Conservation (phyloP, 2,329 filamentous ascomycete species). For the Paraphoma chrysanthemicola region DNA sequence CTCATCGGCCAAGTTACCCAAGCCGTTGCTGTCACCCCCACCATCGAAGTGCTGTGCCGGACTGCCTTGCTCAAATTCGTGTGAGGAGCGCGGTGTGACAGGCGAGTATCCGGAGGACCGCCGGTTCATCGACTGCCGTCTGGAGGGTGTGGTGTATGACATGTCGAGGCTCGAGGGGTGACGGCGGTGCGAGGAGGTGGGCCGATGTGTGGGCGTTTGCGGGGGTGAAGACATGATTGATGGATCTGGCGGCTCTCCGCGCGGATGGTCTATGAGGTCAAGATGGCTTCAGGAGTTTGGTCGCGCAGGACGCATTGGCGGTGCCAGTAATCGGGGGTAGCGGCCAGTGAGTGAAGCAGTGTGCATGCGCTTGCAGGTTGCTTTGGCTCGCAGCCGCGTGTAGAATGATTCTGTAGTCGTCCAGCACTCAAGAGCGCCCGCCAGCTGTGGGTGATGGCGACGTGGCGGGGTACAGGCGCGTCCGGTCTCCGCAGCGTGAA, state of each 20-base stretch:
- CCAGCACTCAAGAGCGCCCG: background rate
- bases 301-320: slow-evolving; percentile 14
- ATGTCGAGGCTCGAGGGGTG: slow-evolving; percentile 52
- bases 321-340: slow-evolving; percentile 18
- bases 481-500: slow-evolving; percentile 12
- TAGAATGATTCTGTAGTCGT: background rate
- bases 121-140: slow-evolving; percentile 48
- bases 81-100: slow-evolving; percentile 50
- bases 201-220: slow-evolving; percentile 48
- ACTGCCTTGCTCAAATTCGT: slow-evolving; percentile 49
- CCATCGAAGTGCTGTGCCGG: slow-evolving; percentile 48
- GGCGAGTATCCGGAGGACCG: slow-evolving; percentile 56
- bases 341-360: slow-evolving; percentile 9
- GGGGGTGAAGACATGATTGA: slow-evolving; percentile 51
- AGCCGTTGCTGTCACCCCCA: slow-evolving; percentile 58
- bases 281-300: background rate
- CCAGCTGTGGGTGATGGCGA: slow-evolving; percentile 5
- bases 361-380: slow-evolving; percentile 14
- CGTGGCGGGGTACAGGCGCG: slow-evolving; percentile 21
- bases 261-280: background rate
- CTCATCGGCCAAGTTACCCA: slow-evolving; percentile 83
- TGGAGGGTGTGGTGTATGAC: slow-evolving; percentile 45
- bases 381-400: slow-evolving; percentile 1
- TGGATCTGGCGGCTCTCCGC: slow-evolving; percentile 3
- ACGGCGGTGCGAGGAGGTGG: slow-evolving; percentile 46